Percentiles rank a stretch among this genome's conserved stretches.
Evolutionary conservation across 306 rosid species (phyloP).

Genomic region (Corylus avellana): DNA sequence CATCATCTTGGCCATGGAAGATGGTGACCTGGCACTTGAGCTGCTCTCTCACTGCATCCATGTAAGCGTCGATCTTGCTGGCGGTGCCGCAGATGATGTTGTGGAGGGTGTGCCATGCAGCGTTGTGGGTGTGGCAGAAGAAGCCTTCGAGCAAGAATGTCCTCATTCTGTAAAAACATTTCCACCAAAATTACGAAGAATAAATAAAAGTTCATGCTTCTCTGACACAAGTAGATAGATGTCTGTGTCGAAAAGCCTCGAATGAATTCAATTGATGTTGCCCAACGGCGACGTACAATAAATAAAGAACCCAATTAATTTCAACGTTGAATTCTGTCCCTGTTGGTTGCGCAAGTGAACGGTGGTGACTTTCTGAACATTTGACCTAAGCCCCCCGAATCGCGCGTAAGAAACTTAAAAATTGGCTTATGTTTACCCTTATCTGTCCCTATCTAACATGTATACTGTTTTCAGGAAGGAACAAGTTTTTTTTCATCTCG

Average conservation of each 20-base stretch:
- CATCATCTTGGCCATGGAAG: conserved; percentile 78
- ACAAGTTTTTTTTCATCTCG: no score
- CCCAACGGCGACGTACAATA: not conserved
- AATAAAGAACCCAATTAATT: not conserved
- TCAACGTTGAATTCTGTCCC: conserved; percentile 4
- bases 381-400: conserved; percentile 20
- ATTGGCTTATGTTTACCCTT: no score
- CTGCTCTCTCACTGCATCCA: conserved; percentile 55
- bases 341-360: not conserved
- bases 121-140: conserved; percentile 91
- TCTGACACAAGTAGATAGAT: not conserved
- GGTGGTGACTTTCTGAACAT: not conserved
- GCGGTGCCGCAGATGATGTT: conserved; percentile 85
- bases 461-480: no score
- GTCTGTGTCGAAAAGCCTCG: conserved; percentile 10
- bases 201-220: no score
- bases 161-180: conserved; percentile 49
- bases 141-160: conserved; percentile 86
- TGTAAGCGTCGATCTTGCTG: conserved; percentile 58
- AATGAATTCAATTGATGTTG: not conserved
- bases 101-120: conserved; percentile 98
- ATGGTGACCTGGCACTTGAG: conserved; percentile 59
- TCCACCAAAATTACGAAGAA: not conserved
- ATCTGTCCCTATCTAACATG: no score
- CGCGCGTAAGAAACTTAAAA: no score